phyloP scores from a whole-genome alignment of 208 protist species.

The Trypanosoma boissoni region DNA sequence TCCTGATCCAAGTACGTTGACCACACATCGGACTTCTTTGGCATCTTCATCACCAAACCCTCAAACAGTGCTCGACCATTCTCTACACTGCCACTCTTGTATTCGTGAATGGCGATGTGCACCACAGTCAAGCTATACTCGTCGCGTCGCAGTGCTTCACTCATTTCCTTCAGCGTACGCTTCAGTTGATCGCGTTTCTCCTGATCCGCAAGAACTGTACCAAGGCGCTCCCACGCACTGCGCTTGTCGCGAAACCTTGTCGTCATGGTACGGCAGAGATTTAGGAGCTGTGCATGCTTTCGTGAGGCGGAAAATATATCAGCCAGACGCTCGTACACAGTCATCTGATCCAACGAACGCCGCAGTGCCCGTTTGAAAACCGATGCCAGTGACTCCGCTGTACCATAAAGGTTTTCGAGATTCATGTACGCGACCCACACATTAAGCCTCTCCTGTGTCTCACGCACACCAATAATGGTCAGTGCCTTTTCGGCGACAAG shows the following conservation, averaged over 20 bases:
- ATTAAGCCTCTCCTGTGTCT: slow-evolving; percentile 87
- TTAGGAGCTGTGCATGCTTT: slow-evolving; percentile 75
- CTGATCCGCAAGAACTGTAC: slow-evolving; percentile 67
- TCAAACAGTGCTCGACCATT: slow-evolving; percentile 89
- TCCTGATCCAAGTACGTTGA: slow-evolving; percentile 89
- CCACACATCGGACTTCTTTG: slow-evolving; percentile 91
- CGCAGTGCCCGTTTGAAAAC: slow-evolving; percentile 84
- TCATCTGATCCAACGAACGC: slow-evolving; percentile 52
- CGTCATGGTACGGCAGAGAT: slow-evolving; percentile 81
- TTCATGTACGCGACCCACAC: slow-evolving; percentile 94
- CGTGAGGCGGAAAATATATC: slow-evolving; percentile 80
- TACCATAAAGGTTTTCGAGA: slow-evolving; percentile 92
- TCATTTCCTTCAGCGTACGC: slow-evolving; percentile 84
- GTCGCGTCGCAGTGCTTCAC: slow-evolving; percentile 49
- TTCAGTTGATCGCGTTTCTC: slow-evolving; percentile 85
- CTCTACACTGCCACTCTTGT: slow-evolving; percentile 77
- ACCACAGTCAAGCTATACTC: slow-evolving; percentile 56
- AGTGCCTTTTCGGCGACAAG: slow-evolving; percentile 91
- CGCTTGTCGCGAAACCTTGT: slow-evolving; percentile 72
- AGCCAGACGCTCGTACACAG: slow-evolving; percentile 78
- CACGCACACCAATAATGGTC: slow-evolving; percentile 76
- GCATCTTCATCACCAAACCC: slow-evolving; percentile 76
- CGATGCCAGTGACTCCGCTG: slow-evolving; percentile 78
- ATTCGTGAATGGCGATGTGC: slow-evolving; percentile 82
- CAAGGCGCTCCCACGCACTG: slow-evolving; percentile 79